Evolutionary conservation across 192 early-diverging fungal genomes (phyloP).

Genomic region (Rhizophagus prolifer): DNA sequence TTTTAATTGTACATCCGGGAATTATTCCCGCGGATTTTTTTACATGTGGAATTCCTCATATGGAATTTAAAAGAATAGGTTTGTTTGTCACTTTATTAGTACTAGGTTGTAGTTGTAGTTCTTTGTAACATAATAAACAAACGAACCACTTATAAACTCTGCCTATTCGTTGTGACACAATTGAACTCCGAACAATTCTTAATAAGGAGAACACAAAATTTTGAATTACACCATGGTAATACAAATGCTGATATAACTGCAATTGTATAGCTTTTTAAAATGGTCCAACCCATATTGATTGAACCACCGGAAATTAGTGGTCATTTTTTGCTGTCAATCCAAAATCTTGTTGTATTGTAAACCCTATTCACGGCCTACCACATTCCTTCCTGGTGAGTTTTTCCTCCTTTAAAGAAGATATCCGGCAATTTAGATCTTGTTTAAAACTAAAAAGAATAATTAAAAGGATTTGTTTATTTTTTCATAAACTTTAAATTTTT

Average conservation of each 20-base stretch:
- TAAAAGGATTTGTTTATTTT: no score
- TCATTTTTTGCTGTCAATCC: background rate
- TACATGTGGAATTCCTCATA: no score
- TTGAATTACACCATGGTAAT: background rate
- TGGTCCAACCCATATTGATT: background rate
- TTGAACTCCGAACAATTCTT: background rate
- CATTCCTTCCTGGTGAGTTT: background rate
- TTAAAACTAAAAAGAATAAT: background rate
- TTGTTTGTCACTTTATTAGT: no score
- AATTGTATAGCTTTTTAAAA: background rate
- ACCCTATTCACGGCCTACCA: background rate
- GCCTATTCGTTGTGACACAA: background rate
- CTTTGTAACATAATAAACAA: background rate
- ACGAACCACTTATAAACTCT: background rate
- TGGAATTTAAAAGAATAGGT: no score
- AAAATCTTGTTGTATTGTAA: conserved; percentile 1
- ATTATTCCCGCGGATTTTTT: no score
- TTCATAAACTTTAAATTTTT: background rate
- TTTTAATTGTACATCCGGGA: no score
- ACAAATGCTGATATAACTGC: background rate
- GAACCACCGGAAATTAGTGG: background rate
- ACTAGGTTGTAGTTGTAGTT: no score
- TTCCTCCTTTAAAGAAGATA: background rate
- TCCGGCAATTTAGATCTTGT: no score
- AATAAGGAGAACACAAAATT: background rate